Conservation (phyloP, 2,329 filamentous ascomycete species). For the Cytospora mali region DNA sequence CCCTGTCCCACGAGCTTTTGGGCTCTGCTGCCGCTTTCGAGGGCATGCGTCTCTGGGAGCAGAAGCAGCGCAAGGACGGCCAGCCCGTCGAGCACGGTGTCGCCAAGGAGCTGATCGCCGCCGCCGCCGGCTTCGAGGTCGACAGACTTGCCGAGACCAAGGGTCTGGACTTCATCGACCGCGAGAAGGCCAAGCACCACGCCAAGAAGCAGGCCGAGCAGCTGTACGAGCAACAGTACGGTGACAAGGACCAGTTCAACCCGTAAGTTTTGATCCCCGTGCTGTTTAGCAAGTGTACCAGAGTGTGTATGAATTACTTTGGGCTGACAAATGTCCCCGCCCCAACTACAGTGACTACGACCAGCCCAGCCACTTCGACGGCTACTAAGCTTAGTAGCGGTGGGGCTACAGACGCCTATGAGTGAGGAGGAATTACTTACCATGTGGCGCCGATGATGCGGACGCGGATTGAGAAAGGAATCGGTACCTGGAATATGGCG, state of each 20-base stretch:
- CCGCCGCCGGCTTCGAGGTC: constrained; percentile 72
- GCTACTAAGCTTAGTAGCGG: constrained; percentile 15
- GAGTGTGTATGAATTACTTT: not conserved
- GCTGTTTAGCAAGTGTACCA: not conserved
- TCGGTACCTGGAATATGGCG: constrained; percentile 27
- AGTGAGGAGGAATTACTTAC: not conserved
- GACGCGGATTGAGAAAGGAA: constrained; percentile 10
- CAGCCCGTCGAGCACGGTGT: constrained; percentile 71
- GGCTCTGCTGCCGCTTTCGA: constrained; percentile 77
- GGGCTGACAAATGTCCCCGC: too few species aligned
- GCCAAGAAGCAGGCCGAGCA: constrained; percentile 60
- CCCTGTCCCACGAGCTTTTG: constrained; percentile 72
- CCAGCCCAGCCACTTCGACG: constrained; percentile 13
- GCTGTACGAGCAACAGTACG: constrained; percentile 67
- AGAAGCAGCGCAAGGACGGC: constrained; percentile 72
- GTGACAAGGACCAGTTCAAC: constrained; percentile 54
- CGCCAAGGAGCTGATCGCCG: constrained; percentile 77
- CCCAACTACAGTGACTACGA: constrained; percentile 19
- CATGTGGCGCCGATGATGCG: constrained; percentile 19
- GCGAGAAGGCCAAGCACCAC: constrained; percentile 59
- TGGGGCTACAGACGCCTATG: not conserved
- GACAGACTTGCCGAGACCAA: constrained; percentile 76
- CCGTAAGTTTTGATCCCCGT: constrained; percentile 49
- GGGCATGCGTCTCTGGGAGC: constrained; percentile 79
- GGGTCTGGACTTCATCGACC: constrained; percentile 63